These are phyloP conservation scores for Penicillium antarcticum DNA, from an alignment of 495 filamentous ascomycete genomes.

Conservation along the genomic window DNA sequence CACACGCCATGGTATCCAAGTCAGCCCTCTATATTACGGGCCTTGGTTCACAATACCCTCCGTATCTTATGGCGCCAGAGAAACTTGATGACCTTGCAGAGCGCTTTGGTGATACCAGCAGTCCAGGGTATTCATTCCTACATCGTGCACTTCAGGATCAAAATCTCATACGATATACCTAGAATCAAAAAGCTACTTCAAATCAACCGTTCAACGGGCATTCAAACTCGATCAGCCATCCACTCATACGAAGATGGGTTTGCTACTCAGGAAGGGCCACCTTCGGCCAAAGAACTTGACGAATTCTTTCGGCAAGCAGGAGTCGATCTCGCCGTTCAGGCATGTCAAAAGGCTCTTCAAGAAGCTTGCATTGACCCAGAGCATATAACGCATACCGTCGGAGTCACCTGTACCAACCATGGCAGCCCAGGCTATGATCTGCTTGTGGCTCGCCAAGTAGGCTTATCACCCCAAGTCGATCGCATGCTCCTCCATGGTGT, in stretches of 20 bases:
- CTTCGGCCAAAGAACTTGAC: conserved; percentile 54
- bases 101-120: neutral
- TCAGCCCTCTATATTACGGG: neutral
- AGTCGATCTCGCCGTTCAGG: conserved; percentile 53
- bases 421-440: conserved; percentile 68
- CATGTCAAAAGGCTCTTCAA: conserved; percentile 58
- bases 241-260: conserved; percentile 51
- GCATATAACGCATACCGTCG: conserved; percentile 63
- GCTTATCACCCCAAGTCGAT: conserved; percentile 46
- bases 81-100: neutral
- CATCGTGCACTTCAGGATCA: neutral
- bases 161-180: neutral
- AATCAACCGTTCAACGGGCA: conserved; percentile 63
- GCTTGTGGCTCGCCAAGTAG: conserved; percentile 54
- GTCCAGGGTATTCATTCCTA: neutral
- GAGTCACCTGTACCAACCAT: conserved; percentile 64
- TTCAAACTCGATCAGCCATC: conserved; percentile 58
- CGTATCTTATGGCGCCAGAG: neutral
- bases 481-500: conserved; percentile 61
- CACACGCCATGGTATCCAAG: too few species aligned
- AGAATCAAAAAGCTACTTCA: conserved; percentile 51
- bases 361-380: conserved; percentile 37
- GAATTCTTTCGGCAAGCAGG: conserved; percentile 54
- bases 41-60: neutral
- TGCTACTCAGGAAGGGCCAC: conserved; percentile 37